Conservation (phyloP, 23 red algal species). For the Gracilaria gracilis region DNA sequence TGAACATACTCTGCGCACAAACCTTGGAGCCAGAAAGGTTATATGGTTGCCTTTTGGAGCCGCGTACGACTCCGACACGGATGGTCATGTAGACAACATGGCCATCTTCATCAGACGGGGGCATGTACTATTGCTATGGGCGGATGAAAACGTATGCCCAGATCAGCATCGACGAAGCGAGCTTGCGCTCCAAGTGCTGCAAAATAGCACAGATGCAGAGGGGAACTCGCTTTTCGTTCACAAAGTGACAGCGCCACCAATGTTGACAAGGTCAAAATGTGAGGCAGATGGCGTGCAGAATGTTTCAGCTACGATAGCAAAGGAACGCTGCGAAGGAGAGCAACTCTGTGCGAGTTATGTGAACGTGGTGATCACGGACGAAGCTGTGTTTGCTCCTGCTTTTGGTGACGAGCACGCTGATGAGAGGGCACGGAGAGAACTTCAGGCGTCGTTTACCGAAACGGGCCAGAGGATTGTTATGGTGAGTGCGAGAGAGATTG, state of each 20-base stretch:
- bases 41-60: slow-evolving; percentile 77
- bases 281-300: slow-evolving; percentile 26
- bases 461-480: slow-evolving; percentile 54
- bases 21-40: slow-evolving; percentile 58
- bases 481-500: slow-evolving; percentile 73
- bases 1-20: slow-evolving; percentile 37
- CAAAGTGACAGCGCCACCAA: slow-evolving; percentile 16
- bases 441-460: slow-evolving; percentile 35
- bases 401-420: slow-evolving; percentile 55
- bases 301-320: slow-evolving; percentile 7
- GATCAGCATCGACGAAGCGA: slow-evolving; percentile 44
- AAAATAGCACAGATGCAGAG: slow-evolving; percentile 37
- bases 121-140: slow-evolving; percentile 71
- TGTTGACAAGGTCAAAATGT: background rate
- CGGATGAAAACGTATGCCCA: slow-evolving; percentile 1
- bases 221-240: slow-evolving; percentile 49
- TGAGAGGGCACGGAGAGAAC: slow-evolving; percentile 30
- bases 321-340: slow-evolving; percentile 58
- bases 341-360: slow-evolving; percentile 75
- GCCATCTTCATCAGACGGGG: slow-evolving; percentile 58
- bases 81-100: slow-evolving; percentile 92
- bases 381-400: slow-evolving; percentile 64
- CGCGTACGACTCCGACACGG: slow-evolving; percentile 74
- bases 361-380: slow-evolving; percentile 72
- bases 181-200: slow-evolving; percentile 48